Evolutionary conservation across 305 asterid genomes (phyloP).

Genomic region (Fraxinus albicans): DNA sequence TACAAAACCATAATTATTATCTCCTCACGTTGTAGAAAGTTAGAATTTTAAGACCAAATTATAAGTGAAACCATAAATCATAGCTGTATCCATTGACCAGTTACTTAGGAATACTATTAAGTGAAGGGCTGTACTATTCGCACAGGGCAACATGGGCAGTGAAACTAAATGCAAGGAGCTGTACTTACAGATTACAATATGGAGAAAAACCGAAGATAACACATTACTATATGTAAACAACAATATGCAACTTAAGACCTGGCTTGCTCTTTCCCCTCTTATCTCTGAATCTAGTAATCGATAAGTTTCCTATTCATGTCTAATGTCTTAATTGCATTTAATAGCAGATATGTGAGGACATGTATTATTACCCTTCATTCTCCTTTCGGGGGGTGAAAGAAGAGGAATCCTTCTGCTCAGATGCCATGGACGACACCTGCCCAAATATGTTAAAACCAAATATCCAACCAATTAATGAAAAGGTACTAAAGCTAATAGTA

Average conservation of each 20-base stretch:
- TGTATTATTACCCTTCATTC: constrained; percentile 56
- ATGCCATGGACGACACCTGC: constrained; percentile 47
- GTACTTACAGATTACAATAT: neutral
- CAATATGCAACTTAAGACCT: neutral
- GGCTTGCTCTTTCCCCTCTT: neutral
- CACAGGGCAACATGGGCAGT: no score
- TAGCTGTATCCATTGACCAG: neutral
- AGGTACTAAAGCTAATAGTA: neutral
- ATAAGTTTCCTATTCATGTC: neutral
- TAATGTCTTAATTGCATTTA: neutral
- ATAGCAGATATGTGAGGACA: neutral
- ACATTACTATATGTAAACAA: neutral
- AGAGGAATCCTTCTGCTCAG: constrained; percentile 41
- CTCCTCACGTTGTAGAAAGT: neutral
- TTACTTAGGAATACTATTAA: neutral
- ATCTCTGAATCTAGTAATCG: neutral
- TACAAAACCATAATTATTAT: neutral
- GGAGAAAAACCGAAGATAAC: neutral
- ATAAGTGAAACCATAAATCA: neutral
- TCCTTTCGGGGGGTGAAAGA: constrained; percentile 48
- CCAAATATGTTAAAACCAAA: neutral
- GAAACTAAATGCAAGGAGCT: neutral
- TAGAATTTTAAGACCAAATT: neutral
- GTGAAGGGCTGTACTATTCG: neutral
- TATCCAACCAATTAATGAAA: neutral